Base-by-base conservation (phyloP, 106 monocot species). In the Triglochin maritima region DNA sequence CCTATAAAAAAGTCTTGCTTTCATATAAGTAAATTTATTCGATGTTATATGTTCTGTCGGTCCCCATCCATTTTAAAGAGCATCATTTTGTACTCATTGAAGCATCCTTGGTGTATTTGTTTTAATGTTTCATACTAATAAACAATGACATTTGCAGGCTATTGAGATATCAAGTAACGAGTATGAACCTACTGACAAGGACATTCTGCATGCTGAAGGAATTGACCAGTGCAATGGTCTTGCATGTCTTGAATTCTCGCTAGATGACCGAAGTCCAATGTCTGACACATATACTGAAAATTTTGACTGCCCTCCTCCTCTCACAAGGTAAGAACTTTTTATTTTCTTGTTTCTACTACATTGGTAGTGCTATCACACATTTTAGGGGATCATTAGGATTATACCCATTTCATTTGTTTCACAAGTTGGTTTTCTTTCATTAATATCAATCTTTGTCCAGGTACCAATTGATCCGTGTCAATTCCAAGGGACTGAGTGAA, bases 81-180 rank as follows among this genome's bases (percentile, higher is more conserved):
- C n/a, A n/a, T n/a, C n/a, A n/a, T n/a, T n/a, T n/a, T n/a, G n/a
- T n/a, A n/a, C n/a, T n/a, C n/a, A n/a, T n/a, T 29, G 29, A 29
- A 29, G 29, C 29, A 29, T 29, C 29, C 29, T 29, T 29, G 29
- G 29, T 29, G 29, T 29, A 29, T 29, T 29, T 29, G 29, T 29
- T 29, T 29, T 29, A 29, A 29, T 29, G 29, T 29, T 55, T 55
- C 14, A 55, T 55, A 2, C 55, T 55, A 55, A 8, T 55, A 12
- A 1, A 55, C 4, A 52, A 46, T 43, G 50, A 44, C 11, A 49
- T 56, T 43, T 70, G 52, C 66, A 81, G 81, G 81, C 71, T 50
- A 67, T 81, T 17, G 76, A 81, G 59, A 68, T 81, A 68, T 81
- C 81, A 7, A 82, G 78, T 59, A 81, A 74, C 58, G 77, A 78